Base-by-base conservation (phyloP, 2,329 filamentous ascomycete genomes). In the Albifimbria verrucaria region DNA sequence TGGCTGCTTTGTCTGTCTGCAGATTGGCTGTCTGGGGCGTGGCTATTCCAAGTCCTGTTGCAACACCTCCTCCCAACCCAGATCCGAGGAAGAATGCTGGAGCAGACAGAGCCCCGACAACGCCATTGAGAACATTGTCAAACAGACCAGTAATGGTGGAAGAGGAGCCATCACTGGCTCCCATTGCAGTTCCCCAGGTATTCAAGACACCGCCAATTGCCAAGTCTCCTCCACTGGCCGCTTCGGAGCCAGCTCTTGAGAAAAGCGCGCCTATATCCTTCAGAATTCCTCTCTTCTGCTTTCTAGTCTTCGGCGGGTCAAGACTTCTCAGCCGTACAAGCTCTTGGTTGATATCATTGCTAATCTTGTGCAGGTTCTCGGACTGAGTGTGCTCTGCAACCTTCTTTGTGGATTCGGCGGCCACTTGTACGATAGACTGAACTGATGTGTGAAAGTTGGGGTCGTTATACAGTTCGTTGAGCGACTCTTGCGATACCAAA, bases 31-130 rank as follows among this genome's bases (percentile, higher is more conserved):
- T 10, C 17, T 23, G 21, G 18, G 44, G 21, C 15, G 44, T 24
- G 6, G 44, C 26, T 17, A 47, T n/a, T 9, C 26, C 15, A 7
- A 47, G 44, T 17, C 44, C 44, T 25, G 44, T 25, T 9, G 44
- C 44, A 2, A 23, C 44, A 9, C 44, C 44, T 2, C 44, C 44
- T 24, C 44, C 44, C 3, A 47, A 23, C 2, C 44, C 44, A 12
- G 20, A 21, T n/a, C 44, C 44, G 21, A 47, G 44, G 44, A 47
- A 47, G 44, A 47, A 47, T 9, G 44, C 44, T 7, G 44, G 44
- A 3, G 21, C 44, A 17, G 44, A 21, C 6, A 47, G 44, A 17
- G 44, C 22, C 15, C 44, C 44, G 17, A 47, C 44, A 18, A 47
- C 26, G 4, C 23, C 23, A n/a, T 26, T 47, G 21, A 47, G 25